Percentiles rank a stretch among this genome's conserved stretches.
Evolutionary conservation across 108 stramenopile species (phyloP).

Genomic region (Conticribra weissflogii): DNA sequence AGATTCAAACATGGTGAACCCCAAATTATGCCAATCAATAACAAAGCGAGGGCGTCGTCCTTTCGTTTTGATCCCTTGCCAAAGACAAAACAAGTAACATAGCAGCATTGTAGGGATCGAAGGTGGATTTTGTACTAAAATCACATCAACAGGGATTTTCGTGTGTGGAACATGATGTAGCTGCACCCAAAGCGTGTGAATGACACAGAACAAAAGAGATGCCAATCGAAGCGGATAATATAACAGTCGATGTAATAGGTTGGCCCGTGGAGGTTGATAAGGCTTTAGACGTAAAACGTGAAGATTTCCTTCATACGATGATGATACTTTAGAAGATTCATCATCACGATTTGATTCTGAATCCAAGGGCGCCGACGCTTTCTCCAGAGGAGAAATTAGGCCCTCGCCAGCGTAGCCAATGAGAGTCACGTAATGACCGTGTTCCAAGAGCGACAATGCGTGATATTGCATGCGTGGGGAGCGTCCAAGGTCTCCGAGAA

Average conservation of each 20-base stretch:
- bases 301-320: slow-evolving; percentile 41
- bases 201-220: slow-evolving; percentile 53
- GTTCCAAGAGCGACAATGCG: slow-evolving; percentile 82
- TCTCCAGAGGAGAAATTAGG: slow-evolving; percentile 46
- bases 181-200: slow-evolving; percentile 57
- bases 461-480: slow-evolving; percentile 99
- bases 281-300: slow-evolving; percentile 63
- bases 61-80: slow-evolving; percentile 18
- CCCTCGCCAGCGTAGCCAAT: slow-evolving; percentile 79
- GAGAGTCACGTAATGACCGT: slow-evolving; percentile 70
- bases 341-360: no score
- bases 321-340: no score
- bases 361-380: slow-evolving; percentile 4
- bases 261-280: slow-evolving; percentile 51
- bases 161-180: slow-evolving; percentile 31
- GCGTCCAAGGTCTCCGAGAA: slow-evolving; percentile 90
- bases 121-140: slow-evolving; percentile 98
- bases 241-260: slow-evolving; percentile 54
- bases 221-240: slow-evolving; percentile 66
- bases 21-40: slow-evolving; percentile 99
- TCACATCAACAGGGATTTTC: slow-evolving; percentile 54
- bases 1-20: slow-evolving; percentile 89
- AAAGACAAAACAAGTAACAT: slow-evolving; percentile 59
- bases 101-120: slow-evolving; percentile 87
- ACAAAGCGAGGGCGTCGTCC: slow-evolving; percentile 71